These are phyloP conservation scores for Pseudocercospora macadamiae DNA, from an alignment of 2,329 filamentous ascomycete genomes.

Conservation along the genomic window DNA sequence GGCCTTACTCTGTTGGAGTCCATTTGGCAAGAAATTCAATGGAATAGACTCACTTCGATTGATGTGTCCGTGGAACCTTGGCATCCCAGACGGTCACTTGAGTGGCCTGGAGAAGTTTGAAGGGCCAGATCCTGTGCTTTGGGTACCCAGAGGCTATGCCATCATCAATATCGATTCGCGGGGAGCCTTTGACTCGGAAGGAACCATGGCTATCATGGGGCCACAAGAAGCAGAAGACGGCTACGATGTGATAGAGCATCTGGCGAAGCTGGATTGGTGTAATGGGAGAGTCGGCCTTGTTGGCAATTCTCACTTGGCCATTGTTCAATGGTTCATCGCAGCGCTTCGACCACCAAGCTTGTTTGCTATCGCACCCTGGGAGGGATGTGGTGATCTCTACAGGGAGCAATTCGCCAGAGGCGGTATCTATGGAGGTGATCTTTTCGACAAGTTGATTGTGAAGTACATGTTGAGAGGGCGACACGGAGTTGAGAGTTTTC, in stretches of 20 bases:
- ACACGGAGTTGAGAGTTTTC: no score
- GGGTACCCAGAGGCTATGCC: slow-evolving; percentile 38
- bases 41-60: background rate
- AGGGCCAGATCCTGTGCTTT: slow-evolving; percentile 41
- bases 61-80: background rate
- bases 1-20: background rate
- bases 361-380: slow-evolving; percentile 49
- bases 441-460: background rate
- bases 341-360: slow-evolving; percentile 45
- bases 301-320: slow-evolving; percentile 48
- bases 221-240: background rate
- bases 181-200: slow-evolving; percentile 39
- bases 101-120: slow-evolving; percentile 28
- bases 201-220: slow-evolving; percentile 26
- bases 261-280: slow-evolving; percentile 42
- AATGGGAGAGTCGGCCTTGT: slow-evolving; percentile 47
- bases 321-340: slow-evolving; percentile 44
- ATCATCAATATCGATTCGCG: slow-evolving; percentile 39
- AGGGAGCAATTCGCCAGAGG: slow-evolving; percentile 26
- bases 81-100: background rate
- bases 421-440: background rate
- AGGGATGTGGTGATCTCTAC: slow-evolving; percentile 49
- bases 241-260: background rate
- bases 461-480: background rate
- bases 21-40: background rate